Base-by-base conservation (phyloP, 1,284 basidiomycete species). In the Waitea zeae region DNA sequence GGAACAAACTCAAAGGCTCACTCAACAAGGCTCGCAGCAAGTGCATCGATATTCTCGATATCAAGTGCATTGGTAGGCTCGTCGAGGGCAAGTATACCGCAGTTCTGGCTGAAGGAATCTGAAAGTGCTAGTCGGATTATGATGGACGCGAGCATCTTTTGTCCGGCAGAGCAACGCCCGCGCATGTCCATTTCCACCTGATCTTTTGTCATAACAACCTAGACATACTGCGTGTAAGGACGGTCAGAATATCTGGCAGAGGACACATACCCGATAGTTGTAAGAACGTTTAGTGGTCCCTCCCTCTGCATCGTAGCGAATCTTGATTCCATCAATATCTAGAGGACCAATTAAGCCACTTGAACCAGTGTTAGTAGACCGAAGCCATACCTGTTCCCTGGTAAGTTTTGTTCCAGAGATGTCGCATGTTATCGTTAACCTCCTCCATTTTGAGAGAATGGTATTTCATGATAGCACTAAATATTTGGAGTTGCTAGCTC, bases 111-210 rank as follows among this genome's bases (percentile, higher is more conserved):
- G 48, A 98, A 98, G 3, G 88, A 93, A 53, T 98, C 95, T 6
- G 93, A 93, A 17, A 98, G 66, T 0, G 93, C 95, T n/a, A 98
- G 70, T 1, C 95, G 75, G 47, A 99, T 98, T 51, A 98, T 90
- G 54, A 98, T 97, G n/a, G 88, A 95, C 18, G 95, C 95, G 38
- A 98, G 61, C 65, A 97, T 96, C 59, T 98, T 99, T 56, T 99
- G 95, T 0, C 95, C 95, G 0, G 95, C 95, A 14, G 86, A 92
- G 56, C 95, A 99, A 40, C 95, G 76, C 18, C 95, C 95, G 39
- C 93, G 79, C 93, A 99, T 99, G 53, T 99, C 93, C 78, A 99
- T 92, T 57, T 98, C 93, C 2, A 96, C 90, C 48, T 89, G 81
- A 51, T 97, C 92, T 60, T 97, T 98, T 40, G 83, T 84, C 93